A percentile compares a stretch with the other conserved stretches of the same genome.
Evolutionary conservation across 2,329 filamentous ascomycete genomes (phyloP).

Genomic region (Ophiocordyceps camponoti-floridani): DNA sequence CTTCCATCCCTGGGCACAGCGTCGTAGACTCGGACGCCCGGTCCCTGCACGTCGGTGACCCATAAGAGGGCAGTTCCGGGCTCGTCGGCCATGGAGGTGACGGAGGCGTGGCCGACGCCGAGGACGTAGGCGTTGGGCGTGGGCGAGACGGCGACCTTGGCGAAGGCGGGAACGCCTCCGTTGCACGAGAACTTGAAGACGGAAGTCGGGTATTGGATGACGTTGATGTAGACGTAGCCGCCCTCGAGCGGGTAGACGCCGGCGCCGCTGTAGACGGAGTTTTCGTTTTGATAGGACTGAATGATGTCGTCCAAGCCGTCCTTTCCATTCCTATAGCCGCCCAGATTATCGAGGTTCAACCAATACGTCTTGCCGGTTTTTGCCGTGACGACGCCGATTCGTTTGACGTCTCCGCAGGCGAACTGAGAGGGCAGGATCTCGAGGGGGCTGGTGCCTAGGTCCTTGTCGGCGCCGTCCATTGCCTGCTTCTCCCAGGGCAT

Average conservation of each 20-base stretch:
- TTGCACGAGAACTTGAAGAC: constrained; percentile 40
- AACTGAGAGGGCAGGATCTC: constrained; percentile 23
- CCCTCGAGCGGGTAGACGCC: constrained; percentile 30
- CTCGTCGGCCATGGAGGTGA: constrained; percentile 33
- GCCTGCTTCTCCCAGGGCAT: constrained; percentile 33
- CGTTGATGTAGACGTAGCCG: constrained; percentile 29
- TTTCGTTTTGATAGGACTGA: constrained; percentile 23
- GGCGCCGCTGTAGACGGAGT: constrained; percentile 26
- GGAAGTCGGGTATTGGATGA: constrained; percentile 34
- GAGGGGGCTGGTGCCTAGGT: constrained; percentile 27
- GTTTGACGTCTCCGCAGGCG: constrained; percentile 21
- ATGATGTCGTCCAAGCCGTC: constrained; percentile 22
- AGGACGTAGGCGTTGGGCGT: constrained; percentile 32
- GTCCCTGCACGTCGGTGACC: constrained; percentile 35
- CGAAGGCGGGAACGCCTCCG: constrained; percentile 31
- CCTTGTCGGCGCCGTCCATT: constrained; percentile 30
- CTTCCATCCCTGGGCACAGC: constrained; percentile 27
- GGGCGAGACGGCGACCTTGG: constrained; percentile 30
- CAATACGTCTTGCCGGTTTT: constrained; percentile 32
- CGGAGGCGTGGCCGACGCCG: constrained; percentile 37
- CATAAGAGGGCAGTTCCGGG: constrained; percentile 37
- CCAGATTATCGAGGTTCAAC: constrained; percentile 21
- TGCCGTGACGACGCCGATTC: constrained; percentile 30
- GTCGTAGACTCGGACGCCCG: constrained; percentile 32
- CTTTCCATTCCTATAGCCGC: constrained; percentile 19